Percentiles rank a stretch among this genome's conserved stretches.
phyloP scores from a whole-genome alignment of 2,329 filamentous ascomycete species.

The Arthrinium phaeospermum region DNA sequence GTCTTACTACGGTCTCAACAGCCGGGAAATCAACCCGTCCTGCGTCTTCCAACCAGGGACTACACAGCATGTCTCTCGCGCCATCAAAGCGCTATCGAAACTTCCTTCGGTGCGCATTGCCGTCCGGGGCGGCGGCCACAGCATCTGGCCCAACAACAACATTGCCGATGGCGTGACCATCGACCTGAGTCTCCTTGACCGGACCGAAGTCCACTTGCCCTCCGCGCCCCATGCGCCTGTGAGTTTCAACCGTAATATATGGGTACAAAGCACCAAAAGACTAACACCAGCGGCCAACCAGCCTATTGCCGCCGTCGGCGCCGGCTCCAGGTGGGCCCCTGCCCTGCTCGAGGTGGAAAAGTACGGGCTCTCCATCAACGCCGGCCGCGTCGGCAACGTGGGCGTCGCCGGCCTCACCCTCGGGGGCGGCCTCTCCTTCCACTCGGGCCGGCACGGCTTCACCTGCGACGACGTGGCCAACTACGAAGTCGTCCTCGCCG shows the following conservation, averaged over 20 bases:
- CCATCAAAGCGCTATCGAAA: not conserved
- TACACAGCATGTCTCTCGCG: not conserved
- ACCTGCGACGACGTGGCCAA: constrained; percentile 50
- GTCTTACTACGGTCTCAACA: not conserved
- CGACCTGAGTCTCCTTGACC: not conserved
- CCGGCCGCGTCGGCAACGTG: constrained; percentile 32
- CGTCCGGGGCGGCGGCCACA: not conserved
- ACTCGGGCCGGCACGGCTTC: constrained; percentile 43
- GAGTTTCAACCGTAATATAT: not conserved
- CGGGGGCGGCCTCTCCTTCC: constrained; percentile 34
- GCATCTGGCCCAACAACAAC: not conserved
- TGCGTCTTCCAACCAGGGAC: not conserved
- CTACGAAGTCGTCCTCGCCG: constrained; percentile 50
- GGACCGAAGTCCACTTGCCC: not conserved
- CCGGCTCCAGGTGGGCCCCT: not conserved
- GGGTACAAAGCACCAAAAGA: no score
- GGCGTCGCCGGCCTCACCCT: constrained; percentile 35
- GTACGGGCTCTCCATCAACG: constrained; percentile 25
- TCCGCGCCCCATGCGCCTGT: not conserved
- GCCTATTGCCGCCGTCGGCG: not conserved
- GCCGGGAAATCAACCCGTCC: not conserved
- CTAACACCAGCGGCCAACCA: no score
- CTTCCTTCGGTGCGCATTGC: not conserved
- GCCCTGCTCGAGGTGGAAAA: not conserved
- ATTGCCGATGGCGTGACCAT: not conserved